A percentile compares a stretch with the other conserved stretches of the same genome.
These are phyloP conservation scores for Panaeolus papilionaceus DNA, from an alignment of 768 basidiomycete genomes.

Conservation along the genomic window DNA sequence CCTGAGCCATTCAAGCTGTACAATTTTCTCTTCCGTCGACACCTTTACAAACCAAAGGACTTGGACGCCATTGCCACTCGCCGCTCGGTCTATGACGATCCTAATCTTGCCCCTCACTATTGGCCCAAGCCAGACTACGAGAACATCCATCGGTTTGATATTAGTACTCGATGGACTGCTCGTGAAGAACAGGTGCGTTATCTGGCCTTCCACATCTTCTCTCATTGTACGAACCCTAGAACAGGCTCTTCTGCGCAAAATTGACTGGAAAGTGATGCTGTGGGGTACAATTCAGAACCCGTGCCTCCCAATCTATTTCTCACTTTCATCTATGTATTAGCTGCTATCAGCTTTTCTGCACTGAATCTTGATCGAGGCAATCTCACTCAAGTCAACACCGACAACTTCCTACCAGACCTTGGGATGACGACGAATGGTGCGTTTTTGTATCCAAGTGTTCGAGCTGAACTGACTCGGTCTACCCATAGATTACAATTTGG, in stretches of 20 bases:
- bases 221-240: no score
- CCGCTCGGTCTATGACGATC: conserved; percentile 60
- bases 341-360: conserved; percentile 61
- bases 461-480: background rate
- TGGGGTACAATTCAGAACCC: conserved; percentile 37
- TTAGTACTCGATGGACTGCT: conserved; percentile 63
- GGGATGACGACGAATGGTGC: conserved; percentile 54
- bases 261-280: conserved; percentile 68
- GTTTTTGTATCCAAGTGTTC: background rate
- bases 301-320: background rate
- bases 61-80: conserved; percentile 52
- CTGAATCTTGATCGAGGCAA: conserved; percentile 62
- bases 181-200: conserved; percentile 54
- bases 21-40: conserved; percentile 40
- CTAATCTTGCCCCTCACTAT: conserved; percentile 48
- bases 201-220: no score
- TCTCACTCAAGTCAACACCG: conserved; percentile 61
- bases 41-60: conserved; percentile 29
- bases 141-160: conserved; percentile 62
- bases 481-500: conserved; percentile 56
- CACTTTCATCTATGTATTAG: conserved; percentile 23
- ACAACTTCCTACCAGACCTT: conserved; percentile 63
- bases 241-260: conserved; percentile 55
- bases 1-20: conserved; percentile 42
- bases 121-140: conserved; percentile 60